phyloP scores from a whole-genome alignment of 306 rosid species.

The Cajanus cajan region DNA sequence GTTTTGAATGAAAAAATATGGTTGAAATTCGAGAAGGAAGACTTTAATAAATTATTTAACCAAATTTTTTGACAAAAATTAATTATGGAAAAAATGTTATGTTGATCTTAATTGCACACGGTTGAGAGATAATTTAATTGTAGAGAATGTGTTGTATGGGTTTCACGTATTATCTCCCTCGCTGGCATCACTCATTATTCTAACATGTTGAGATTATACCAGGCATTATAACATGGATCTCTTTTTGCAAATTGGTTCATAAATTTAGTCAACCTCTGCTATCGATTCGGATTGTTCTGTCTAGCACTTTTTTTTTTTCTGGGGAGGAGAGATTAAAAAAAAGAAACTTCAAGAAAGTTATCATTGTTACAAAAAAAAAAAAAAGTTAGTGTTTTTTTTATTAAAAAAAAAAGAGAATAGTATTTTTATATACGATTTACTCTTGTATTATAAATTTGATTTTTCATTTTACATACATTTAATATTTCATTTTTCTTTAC shows the following conservation, averaged over 20 bases:
- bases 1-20: no score
- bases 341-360: background rate
- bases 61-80: no score
- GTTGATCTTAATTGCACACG: background rate
- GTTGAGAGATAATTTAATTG: background rate
- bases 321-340: background rate
- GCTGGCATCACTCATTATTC: constrained; percentile 23
- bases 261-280: background rate
- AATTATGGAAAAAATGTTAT: no score
- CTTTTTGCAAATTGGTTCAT: background rate
- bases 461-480: background rate
- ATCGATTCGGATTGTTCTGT: background rate
- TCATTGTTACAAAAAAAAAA: background rate
- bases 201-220: constrained; percentile 10
- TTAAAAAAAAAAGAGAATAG: no score
- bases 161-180: constrained; percentile 15
- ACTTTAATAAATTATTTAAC: no score
- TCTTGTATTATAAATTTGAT: background rate
- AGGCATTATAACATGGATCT: constrained; percentile 19
- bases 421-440: background rate
- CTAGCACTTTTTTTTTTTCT: no score
- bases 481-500: no score
- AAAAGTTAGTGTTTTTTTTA: no score
- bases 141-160: background rate
- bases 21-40: no score